Evolutionary conservation across 2,329 filamentous ascomycete species (phyloP), one percentile per base, ranked within the genome.

Genomic region (Phoma sp.): DNA sequence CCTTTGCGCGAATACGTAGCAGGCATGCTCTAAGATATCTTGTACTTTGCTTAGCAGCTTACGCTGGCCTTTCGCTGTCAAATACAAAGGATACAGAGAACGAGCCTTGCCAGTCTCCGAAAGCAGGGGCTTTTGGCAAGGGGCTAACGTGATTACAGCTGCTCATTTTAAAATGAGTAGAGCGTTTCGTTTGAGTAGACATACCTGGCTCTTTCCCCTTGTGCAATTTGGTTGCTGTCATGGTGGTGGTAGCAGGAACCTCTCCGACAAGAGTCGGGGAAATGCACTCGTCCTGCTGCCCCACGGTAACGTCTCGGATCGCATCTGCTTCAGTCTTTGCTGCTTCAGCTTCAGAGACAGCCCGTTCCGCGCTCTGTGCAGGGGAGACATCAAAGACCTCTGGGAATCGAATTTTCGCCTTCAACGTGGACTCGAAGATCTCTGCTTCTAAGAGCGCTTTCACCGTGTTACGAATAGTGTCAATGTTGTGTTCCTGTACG

Each of bases 341-440:
- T 15, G 45, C 42, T 21, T 47, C 42, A 9, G 42, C 30, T 17
- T 47, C 42, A 2, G 42, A 47, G 1, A 21, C 33, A 7, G 42
- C 42, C 20, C 42, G 28, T 23, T 47, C 42, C 10, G 42, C 42
- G 14, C 32, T 47, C 25, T 47, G 42, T 1, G 42, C 42, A 26
- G 42, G 32, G 1, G 42, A 47, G 1, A 47, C 42, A 20, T 47
- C 42, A 17, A 47, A 47, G 5, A 47, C 14, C 11, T 47, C 42
- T 5, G 42, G 21, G n/a, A 47, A 47, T 3, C 32, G 42, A 7
- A 47, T 32, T 18, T 47, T 47, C 21, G 34, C 45, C 3, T 39
- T 39, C 34, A 47, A 15, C 5, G 32, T 36, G 1, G 32, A 46
- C 14, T n/a, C 21, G 17, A 46, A 46, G n/a, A 28, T 17, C 4